Evolutionary conservation across 495 filamentous ascomycete species (phyloP).

Genomic region (Echria macrotheca): DNA sequence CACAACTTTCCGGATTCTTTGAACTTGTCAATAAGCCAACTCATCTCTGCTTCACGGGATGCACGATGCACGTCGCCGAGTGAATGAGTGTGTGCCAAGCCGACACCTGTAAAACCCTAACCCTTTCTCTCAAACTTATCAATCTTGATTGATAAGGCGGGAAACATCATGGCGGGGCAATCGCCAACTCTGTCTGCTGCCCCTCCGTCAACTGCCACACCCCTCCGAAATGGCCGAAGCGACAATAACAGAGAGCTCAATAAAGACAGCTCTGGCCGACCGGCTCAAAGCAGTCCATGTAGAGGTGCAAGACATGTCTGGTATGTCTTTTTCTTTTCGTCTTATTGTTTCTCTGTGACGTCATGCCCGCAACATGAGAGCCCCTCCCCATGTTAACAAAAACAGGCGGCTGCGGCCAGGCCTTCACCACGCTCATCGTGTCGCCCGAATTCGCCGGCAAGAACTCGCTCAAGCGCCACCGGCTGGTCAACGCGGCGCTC

Average conservation of each 20-base stretch:
- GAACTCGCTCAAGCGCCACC: conserved; percentile 79
- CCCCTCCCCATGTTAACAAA: no score
- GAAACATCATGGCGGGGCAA: no score
- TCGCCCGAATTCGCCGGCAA: conserved; percentile 83
- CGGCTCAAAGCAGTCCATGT: conserved; percentile 77
- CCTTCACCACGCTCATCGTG: conserved; percentile 88
- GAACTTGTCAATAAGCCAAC: no score
- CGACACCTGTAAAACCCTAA: no score
- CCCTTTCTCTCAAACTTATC: no score
- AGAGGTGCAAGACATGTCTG: conserved; percentile 88
- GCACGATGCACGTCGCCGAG: no score
- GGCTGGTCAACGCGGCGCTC: conserved; percentile 79
- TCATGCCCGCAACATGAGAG: conserved; percentile 21
- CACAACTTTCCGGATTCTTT: no score
- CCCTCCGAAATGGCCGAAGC: conserved; percentile 52
- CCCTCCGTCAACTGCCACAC: no score
- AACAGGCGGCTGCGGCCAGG: conserved; percentile 88
- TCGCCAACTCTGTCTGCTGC: no score
- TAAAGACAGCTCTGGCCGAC: conserved; percentile 63
- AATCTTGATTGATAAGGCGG: no score
- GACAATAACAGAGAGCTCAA: conserved; percentile 62
- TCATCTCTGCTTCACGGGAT: no score
- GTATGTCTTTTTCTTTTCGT: conserved; percentile 42
- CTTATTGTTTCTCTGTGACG: conserved; percentile 14
- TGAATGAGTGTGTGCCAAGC: no score